Evolutionary conservation across 139 green algal genomes (phyloP), one percentile per base, ranked within the genome.

Genomic region (Volvox africanus): DNA sequence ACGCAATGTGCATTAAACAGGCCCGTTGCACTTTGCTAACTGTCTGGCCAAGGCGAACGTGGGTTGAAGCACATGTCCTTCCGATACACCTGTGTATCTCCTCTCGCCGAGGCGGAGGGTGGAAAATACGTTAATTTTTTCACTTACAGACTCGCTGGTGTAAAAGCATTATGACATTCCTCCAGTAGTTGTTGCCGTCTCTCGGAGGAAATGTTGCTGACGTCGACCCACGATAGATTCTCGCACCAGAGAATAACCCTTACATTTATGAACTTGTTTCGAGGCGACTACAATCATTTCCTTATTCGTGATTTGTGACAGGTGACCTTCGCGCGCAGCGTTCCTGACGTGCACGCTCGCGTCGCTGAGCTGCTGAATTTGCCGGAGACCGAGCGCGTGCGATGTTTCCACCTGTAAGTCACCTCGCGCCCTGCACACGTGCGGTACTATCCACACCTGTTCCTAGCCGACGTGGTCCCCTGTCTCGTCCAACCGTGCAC

Each of bases 321-420:
- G 80, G 80, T 79, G 61, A 55, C 36, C 2, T 89, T 73, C 26
- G 30, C 65, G 17, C 73, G 78, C 17, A 82, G 68, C 21, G 75
- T 50, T 16, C 55, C 65, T 24, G 65, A 91, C 37, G 77, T 92
- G 19, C 75, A 90, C 61, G 89, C 87, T 0, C 61, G 35, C 2
- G 84, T 86, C 2, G 90, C 90, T 0, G 78, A 84, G 50, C 36
- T 93, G 32, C 90, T 93, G 3, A 80, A 80, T n/a, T 73, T 93
- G 24, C 87, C 87, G 2, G 55, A 88, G 55, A 71, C 75, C 24
- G 90, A 93, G 78, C 77, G 85, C 1, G 79, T 93, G 18, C 37
- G 90, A 11, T 88, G 78, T 24, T 91, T 93, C 55, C 87, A 91
- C 87, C 55, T 90, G 86, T 88, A 36, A 88, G 82, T 73, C 3